Evolutionary conservation across 495 filamentous ascomycete genomes (phyloP), one percentile per base, ranked within the genome.

Genomic region (Lentithecium fluviatile): DNA sequence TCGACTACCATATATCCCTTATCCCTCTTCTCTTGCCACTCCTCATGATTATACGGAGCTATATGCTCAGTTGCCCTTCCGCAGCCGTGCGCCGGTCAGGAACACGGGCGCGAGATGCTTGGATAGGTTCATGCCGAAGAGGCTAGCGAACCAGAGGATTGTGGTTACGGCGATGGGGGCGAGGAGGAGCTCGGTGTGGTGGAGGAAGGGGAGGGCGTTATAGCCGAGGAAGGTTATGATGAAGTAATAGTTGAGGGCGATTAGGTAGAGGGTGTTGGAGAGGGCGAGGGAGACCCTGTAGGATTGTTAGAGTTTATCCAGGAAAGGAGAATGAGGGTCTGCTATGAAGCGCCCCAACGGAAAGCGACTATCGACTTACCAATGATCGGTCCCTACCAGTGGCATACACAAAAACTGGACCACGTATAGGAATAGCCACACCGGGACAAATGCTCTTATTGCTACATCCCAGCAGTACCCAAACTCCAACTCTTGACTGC

Each of bases 401-500:
- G 86, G 87, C 67, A 88, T 81, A 34, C 88, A 80, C 6, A 90
- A 68, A 70, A 89, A 90, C 62, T 90, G 87, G 21, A 89, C 71
- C 38, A 88, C 83, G 57, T 89, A 89, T 29, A 90, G 77, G 64
- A 86, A 85, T 47, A 86, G 78, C 78, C 87, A 89, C 37, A 90
- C 77, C 1, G 87, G 87, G 67, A 90, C 87, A 73, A 88, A 90
- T 2, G 86, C 85, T 34, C 87, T 79, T 55, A 88, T 88, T 5
- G 86, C 82, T 34, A 88, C 85, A 75, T 90, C 87, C 71, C 89
- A 89, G 69, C 87, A 89, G 69, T 90, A 90, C 67, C 88, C 88
- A 76, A 89, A 90, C 65, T 89, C 87, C 64, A 90, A 66, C 47
- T 85, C 83, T 60, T 79, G 79, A 54, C 43, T 62, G 25, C 78